phyloP scores from a whole-genome alignment of 805 yeast species.

The Ogataea thermomethanolica region DNA sequence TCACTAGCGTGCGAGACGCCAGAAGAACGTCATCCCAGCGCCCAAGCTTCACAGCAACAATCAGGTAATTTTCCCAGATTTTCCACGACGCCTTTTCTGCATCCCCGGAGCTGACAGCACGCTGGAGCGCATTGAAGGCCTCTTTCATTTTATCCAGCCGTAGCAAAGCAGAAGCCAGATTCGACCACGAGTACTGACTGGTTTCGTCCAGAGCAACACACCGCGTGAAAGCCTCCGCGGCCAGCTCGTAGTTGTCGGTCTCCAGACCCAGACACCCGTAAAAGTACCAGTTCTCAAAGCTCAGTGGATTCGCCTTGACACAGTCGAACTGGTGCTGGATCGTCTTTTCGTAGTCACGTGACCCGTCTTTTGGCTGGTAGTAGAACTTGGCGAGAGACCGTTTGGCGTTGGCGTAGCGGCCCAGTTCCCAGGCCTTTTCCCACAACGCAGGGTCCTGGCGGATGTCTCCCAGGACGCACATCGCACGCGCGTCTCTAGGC shows the following conservation, averaged over 20 bases:
- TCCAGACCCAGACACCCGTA: conserved; percentile 91
- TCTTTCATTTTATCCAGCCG: conserved; percentile 62
- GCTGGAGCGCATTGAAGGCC: conserved; percentile 80
- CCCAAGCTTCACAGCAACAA: conserved; percentile 75
- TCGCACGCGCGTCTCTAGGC: conserved; percentile 79
- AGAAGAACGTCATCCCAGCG: conserved; percentile 86
- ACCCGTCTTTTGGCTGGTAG: conserved; percentile 63
- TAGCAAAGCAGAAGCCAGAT: conserved; percentile 76
- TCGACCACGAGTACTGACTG: conserved; percentile 85
- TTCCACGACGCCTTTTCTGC: conserved; percentile 75
- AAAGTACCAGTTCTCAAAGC: conserved; percentile 82
- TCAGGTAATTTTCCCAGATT: conserved; percentile 82
- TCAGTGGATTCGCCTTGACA: conserved; percentile 66
- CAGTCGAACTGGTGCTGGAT: conserved; percentile 73
- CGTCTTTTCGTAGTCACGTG: conserved; percentile 50
- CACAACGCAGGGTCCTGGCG: conserved; percentile 72
- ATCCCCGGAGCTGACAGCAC: conserved; percentile 68
- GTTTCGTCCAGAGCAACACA: conserved; percentile 83
- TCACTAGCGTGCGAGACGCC: conserved; percentile 65
- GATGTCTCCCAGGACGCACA: conserved; percentile 82
- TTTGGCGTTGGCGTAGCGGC: conserved; percentile 81
- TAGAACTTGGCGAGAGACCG: conserved; percentile 72
- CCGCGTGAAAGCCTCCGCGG: conserved; percentile 89
- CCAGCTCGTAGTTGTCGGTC: conserved; percentile 61
- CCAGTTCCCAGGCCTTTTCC: conserved; percentile 84